Percentiles rank a stretch among this genome's conserved stretches.
phyloP scores from a whole-genome alignment of 495 filamentous ascomycete species.

The Aspergillus egyptiacus region DNA sequence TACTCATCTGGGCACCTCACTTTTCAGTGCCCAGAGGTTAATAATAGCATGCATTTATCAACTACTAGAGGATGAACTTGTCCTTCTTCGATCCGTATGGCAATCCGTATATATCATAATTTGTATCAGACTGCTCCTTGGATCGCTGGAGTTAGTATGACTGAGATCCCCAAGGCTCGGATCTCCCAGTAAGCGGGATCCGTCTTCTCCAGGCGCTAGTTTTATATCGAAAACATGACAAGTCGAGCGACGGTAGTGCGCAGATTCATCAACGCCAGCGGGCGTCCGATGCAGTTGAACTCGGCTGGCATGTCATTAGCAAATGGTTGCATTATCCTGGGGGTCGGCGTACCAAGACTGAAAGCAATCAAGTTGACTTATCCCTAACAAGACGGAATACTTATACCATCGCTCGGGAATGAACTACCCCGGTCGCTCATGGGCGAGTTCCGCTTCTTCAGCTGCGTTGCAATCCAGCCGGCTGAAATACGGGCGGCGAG shows the following conservation, averaged over 20 bases:
- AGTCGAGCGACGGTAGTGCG: constrained; percentile 14
- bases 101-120: too few species aligned
- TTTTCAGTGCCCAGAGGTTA: too few species aligned
- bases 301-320: constrained; percentile 1
- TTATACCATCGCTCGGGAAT: constrained; percentile 52
- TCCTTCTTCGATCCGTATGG: too few species aligned
- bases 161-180: too few species aligned
- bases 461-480: too few species aligned
- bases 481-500: too few species aligned
- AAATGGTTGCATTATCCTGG: not conserved
- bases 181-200: not conserved
- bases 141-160: too few species aligned
- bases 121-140: too few species aligned
- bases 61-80: too few species aligned
- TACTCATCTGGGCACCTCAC: too few species aligned
- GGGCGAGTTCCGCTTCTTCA: constrained; percentile 30
- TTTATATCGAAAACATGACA: constrained; percentile 14
- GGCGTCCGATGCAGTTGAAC: constrained; percentile 15
- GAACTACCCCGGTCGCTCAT: constrained; percentile 33
- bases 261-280: constrained; percentile 14
- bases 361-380: constrained; percentile 36
- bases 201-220: constrained; percentile 7
- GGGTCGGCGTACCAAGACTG: not conserved
- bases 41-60: too few species aligned
- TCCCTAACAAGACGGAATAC: constrained; percentile 38